phyloP scores from a whole-genome alignment of 257 asterid genomes.

The Fraxinus cuspidata region DNA sequence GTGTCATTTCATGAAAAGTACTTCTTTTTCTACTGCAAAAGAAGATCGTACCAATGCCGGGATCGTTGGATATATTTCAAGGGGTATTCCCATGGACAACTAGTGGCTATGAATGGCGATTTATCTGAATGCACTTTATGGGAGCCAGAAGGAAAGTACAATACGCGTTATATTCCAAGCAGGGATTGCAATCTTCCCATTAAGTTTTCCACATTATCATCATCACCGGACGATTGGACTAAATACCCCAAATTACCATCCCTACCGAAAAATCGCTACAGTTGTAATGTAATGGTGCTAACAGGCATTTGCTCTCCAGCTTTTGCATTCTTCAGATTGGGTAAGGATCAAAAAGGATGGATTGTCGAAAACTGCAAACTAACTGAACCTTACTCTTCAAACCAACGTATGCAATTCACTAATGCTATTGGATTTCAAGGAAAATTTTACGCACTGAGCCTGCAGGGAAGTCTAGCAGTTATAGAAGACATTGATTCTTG shows the following conservation, averaged over 20 bases:
- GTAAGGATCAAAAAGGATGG: not conserved
- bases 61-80: not conserved
- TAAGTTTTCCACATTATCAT: slow-evolving; percentile 26
- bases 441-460: slow-evolving; percentile 36
- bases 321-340: slow-evolving; percentile 8
- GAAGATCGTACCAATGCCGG: not conserved
- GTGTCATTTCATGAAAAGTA: slow-evolving; percentile 14
- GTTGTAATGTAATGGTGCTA: not conserved
- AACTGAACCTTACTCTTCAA: slow-evolving; percentile 30
- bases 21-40: not conserved
- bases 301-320: slow-evolving; percentile 27
- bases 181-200: slow-evolving; percentile 29
- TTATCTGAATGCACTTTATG: slow-evolving; percentile 7
- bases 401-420: slow-evolving; percentile 31
- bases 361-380: slow-evolving; percentile 24
- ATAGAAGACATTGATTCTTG: slow-evolving; percentile 28
- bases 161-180: slow-evolving; percentile 1
- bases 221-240: not conserved
- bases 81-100: slow-evolving; percentile 20
- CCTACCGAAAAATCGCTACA: not conserved
- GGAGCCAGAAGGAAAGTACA: not conserved
- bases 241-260: slow-evolving; percentile 20
- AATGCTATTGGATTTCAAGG: slow-evolving; percentile 27
- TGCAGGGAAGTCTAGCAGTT: slow-evolving; percentile 41
- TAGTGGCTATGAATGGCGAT: not conserved